Evolutionary conservation across 768 basidiomycete species (phyloP), one percentile per base, ranked within the genome.

Genomic region (Sporobolomyces pararoseus): DNA sequence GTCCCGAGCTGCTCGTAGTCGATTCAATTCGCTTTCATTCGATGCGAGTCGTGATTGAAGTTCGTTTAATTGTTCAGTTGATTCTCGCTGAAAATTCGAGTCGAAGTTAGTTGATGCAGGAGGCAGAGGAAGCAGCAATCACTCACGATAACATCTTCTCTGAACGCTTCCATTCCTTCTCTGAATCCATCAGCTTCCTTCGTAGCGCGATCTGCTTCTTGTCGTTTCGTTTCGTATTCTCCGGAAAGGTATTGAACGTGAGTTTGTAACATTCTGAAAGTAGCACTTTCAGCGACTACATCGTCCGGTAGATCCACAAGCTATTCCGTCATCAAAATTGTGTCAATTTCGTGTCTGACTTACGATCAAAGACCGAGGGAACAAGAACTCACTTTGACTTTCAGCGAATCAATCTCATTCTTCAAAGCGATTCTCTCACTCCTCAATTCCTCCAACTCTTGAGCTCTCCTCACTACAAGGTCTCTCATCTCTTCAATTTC

Each of bases 251-350:
- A 79, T 4, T 84, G 82, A 4, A 85, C 80, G 60, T 87, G 85
- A 9, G 85, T 82, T 39, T 85, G 75, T 29, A 91, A 81, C 19
- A 81, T 76, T 74, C 84, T 85, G 78, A 88, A 90, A 60, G 83
- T 81, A 1, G 81, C 78, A 14, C 82, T 83, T 69, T 86, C 83
- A 12, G 63, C 74, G 47, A 88, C 79, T 17, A 80, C 66, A 13
- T 85, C 84, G 39, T 82, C 78, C 4, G 86, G 74, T 29, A 77
- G 58, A 46, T 70, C 66, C 44, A 70, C 68, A 46, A 76, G 69
- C 78, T 77, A 59, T 17, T 61, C 39, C 9, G 9, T 17, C 39
- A 42, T 10, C 10, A 9, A 10, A 10, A 9, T 9, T 42, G 17
- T 17, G 17, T 42, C 39, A 42, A 17, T 42, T 17, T 42, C 39